Evolutionary conservation across 2,329 filamentous ascomycete genomes (phyloP).

Genomic region (Xylariales sp.): DNA sequence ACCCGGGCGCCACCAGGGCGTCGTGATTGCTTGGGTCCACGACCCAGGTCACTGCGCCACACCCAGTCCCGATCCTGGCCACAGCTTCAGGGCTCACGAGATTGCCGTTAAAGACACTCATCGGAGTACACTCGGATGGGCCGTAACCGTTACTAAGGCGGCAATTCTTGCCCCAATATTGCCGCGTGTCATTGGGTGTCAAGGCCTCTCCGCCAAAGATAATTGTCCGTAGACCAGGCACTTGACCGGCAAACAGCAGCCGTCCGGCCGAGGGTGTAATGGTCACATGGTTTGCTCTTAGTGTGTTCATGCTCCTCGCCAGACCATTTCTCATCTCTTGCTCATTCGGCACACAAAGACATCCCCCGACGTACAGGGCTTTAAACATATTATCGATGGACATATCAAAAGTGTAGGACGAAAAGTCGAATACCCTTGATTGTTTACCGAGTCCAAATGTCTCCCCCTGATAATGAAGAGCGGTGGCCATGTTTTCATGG

Average conservation of each 20-base stretch:
- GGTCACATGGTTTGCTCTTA: background rate
- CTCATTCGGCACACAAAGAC: background rate
- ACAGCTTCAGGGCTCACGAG: no score
- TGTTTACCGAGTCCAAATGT: background rate
- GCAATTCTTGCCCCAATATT: background rate
- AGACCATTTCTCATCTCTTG: background rate
- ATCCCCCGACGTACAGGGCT: background rate
- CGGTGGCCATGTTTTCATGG: background rate
- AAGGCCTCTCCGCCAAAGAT: background rate
- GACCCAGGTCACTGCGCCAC: no score
- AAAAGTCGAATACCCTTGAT: background rate
- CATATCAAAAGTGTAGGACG: background rate
- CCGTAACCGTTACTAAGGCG: background rate
- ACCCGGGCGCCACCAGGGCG: background rate
- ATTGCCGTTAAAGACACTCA: no score
- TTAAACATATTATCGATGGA: background rate
- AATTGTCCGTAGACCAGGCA: background rate
- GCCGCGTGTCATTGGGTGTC: background rate
- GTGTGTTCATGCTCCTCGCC: background rate
- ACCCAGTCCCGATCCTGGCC: no score
- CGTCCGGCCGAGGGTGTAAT: background rate
- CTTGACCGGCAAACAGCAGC: background rate
- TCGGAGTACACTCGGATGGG: background rate
- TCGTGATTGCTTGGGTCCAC: background rate
- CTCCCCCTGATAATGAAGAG: background rate